These are phyloP conservation scores for Macrotyloma uniflorum DNA, from an alignment of 306 rosid genomes.

Conservation along the genomic window DNA sequence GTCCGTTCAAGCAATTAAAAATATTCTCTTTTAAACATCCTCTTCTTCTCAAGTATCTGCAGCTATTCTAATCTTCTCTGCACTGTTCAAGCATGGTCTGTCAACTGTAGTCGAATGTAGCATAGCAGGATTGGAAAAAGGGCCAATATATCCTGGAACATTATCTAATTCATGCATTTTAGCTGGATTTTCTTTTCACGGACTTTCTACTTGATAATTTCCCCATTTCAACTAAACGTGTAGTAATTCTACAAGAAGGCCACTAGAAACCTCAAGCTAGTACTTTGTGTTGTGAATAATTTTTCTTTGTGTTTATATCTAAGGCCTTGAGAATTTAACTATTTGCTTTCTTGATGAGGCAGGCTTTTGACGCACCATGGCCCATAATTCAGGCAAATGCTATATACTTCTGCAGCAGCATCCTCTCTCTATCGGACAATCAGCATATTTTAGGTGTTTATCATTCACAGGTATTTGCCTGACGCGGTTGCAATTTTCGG, in stretches of 20 bases:
- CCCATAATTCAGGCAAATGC: slow-evolving; percentile 96
- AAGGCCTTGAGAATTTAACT: slow-evolving; percentile 30
- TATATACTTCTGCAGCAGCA: slow-evolving; percentile 81
- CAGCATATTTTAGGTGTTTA: slow-evolving; percentile 74
- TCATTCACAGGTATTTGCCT: slow-evolving; percentile 67
- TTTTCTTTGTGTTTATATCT: slow-evolving; percentile 29
- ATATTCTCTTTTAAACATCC: too few relatives aligned
- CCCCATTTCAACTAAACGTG: slow-evolving; percentile 18
- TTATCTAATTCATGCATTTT: background rate
- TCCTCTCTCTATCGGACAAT: slow-evolving; percentile 75
- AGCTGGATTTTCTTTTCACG: slow-evolving; percentile 31
- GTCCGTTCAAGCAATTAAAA: background rate
- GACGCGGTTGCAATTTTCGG: slow-evolving; percentile 21
- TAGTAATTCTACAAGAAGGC: slow-evolving; percentile 21
- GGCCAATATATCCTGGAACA: background rate
- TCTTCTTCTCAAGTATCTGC: background rate
- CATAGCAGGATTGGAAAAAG: background rate
- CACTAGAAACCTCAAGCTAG: slow-evolving; percentile 2
- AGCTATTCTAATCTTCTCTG: background rate
- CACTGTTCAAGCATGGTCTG: slow-evolving; percentile 13
- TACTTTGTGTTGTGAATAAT: background rate
- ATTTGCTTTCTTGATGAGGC: slow-evolving; percentile 49
- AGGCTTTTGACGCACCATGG: slow-evolving; percentile 99
- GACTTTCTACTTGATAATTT: slow-evolving; percentile 10
- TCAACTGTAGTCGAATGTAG: background rate